Evolutionary conservation across 257 asterid species (phyloP), one percentile per base, ranked within the genome.

Genomic region (Verbena officinalis): DNA sequence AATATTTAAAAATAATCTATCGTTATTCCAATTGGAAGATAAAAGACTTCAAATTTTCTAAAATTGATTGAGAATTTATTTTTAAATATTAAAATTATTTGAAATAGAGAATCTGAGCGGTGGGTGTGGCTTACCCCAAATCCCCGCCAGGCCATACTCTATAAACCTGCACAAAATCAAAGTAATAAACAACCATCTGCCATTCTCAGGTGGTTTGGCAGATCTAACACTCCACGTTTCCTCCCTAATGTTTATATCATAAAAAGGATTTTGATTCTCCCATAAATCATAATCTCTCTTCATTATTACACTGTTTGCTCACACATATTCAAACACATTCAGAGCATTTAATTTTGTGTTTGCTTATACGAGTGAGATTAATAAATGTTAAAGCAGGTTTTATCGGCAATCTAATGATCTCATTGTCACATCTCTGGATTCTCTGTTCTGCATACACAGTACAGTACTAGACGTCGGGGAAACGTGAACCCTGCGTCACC

Each of bases 191-290:
- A n/a, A 53, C 22, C 45, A 52, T 22, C 73, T 60, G 65, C 65
- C 15, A 3, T 17, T 14, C 14, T 23, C 36, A 58, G 61, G 53
- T 45, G 16, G 59, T 53, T 75, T 59, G 59, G 75, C 76, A 72
- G 71, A 71, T 69, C 55, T 19, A 69, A 73, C 76, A 73, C 81
- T 68, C 73, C 73, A 77, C 78, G 71, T 39, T 67, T 67, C 62
- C 55, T 50, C 42, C 12, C 12, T 17, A 30, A 62, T 62, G 45
- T 30, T 46, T 13, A 17, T 16, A 62, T 62, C 46, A n/a, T 20
- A 4, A n/a, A n/a, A n/a, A n/a, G n/a, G n/a, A n/a, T n/a, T n/a
- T n/a, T n/a, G n/a, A n/a, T n/a, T n/a, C n/a, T n/a, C n/a, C n/a
- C n/a, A n/a, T n/a, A n/a, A n/a, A n/a, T n/a, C n/a, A n/a, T n/a